Evolutionary conservation across 768 basidiomycete genomes (phyloP).

Genomic region (Hygrophorus pudorinus): DNA sequence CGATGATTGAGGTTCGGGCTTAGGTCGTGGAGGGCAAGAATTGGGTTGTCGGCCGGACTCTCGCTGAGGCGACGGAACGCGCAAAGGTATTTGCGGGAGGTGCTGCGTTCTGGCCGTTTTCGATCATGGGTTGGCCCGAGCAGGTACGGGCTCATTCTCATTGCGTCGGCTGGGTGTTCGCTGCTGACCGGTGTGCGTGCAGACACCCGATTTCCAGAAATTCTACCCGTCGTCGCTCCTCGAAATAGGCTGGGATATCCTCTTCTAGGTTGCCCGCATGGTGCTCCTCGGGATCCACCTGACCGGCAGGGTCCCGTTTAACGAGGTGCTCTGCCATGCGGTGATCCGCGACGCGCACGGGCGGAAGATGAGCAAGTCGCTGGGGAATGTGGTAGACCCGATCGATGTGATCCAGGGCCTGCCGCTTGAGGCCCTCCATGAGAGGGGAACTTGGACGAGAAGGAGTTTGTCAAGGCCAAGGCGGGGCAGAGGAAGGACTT

Average conservation of each 20-base stretch:
- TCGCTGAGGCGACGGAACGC: constrained; percentile 68
- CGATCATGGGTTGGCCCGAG: constrained; percentile 97
- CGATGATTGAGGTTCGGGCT: neutral
- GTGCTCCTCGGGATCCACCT: constrained; percentile 84
- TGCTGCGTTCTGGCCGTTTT: constrained; percentile 83
- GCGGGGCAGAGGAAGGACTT: constrained; percentile 98
- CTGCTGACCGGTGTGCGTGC: neutral
- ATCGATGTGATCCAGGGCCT: constrained; percentile 89
- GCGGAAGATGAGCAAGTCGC: constrained; percentile 96
- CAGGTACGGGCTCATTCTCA: constrained; percentile 36
- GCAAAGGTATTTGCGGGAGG: constrained; percentile 63
- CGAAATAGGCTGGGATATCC: constrained; percentile 98
- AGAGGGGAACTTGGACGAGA: constrained; percentile 88
- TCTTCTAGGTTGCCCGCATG: constrained; percentile 99
- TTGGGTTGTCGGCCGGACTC: constrained; percentile 86
- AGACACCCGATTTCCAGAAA: constrained; percentile 68
- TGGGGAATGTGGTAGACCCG: constrained; percentile 97
- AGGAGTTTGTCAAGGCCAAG: constrained; percentile 85
- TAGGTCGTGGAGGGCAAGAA: constrained; percentile 61
- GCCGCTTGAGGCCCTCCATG: constrained; percentile 67
- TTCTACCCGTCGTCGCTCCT: constrained; percentile 90
- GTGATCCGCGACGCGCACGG: constrained; percentile 99
- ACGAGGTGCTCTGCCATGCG: constrained; percentile 93
- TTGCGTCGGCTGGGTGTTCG: constrained; percentile 4
- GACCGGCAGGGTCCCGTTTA: constrained; percentile 88